Evolutionary conservation across 1,284 basidiomycete species (phyloP).

Genomic region (Cryptococcus sp.): DNA sequence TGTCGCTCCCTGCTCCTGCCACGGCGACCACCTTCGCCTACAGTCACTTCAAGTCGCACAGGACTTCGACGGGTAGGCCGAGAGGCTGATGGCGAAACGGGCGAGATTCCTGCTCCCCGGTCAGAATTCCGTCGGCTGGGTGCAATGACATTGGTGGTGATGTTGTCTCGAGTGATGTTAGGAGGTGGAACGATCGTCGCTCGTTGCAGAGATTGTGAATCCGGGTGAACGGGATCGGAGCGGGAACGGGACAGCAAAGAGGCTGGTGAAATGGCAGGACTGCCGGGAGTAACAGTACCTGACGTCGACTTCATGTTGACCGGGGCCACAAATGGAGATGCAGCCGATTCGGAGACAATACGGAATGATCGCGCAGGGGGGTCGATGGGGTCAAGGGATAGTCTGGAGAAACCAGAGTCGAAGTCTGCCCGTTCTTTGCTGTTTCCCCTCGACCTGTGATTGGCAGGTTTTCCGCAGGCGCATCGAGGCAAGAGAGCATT

Average conservation of each 20-base stretch:
- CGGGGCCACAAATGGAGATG: constrained; percentile 9
- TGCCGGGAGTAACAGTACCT: neutral
- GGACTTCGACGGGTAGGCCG: constrained; percentile 3
- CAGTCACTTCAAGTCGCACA: constrained; percentile 4
- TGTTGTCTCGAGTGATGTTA: constrained; percentile 1
- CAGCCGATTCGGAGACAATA: constrained; percentile 29
- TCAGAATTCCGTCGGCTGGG: constrained; percentile 6
- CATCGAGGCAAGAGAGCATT: constrained; percentile 46
- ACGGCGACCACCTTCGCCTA: constrained; percentile 19
- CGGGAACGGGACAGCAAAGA: constrained; percentile 44
- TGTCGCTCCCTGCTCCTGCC: constrained; percentile 41
- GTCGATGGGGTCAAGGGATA: constrained; percentile 35
- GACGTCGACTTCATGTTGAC: neutral
- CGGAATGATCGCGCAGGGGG: constrained; percentile 15
- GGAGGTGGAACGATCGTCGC: constrained; percentile 7
- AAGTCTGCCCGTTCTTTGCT: constrained; percentile 33
- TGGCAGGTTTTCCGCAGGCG: constrained; percentile 43
- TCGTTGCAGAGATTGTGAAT: constrained; percentile 12
- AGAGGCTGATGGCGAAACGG: constrained; percentile 4
- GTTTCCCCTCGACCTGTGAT: constrained; percentile 31
- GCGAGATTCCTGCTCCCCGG: neutral
- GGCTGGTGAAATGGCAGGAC: constrained; percentile 14
- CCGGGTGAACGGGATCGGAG: constrained; percentile 42
- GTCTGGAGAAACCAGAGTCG: constrained; percentile 36
- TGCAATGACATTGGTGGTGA: constrained; percentile 10